Conservation (phyloP, 1,284 basidiomycete species). For the Ustilago bromivora region DNA sequence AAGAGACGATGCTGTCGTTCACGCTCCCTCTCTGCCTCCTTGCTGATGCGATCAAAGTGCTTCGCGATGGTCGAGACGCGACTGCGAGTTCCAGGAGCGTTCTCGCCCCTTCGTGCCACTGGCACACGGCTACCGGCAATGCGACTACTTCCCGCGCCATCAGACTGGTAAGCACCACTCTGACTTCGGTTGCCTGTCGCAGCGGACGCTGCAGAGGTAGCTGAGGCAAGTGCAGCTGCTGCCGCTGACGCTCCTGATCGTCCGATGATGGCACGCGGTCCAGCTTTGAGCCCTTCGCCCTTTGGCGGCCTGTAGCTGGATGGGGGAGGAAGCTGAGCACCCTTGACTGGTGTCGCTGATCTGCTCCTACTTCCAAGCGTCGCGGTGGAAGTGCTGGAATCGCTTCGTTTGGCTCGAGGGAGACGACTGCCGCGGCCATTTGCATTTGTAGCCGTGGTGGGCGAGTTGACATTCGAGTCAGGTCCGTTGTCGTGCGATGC, state of each 20-base stretch:
- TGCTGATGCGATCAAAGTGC: conserved; percentile 73
- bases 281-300: conserved; percentile 47
- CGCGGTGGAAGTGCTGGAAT: conserved; percentile 32
- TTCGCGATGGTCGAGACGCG: conserved; percentile 73
- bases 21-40: conserved; percentile 73
- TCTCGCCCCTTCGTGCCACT: conserved; percentile 38
- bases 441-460: conserved; percentile 3
- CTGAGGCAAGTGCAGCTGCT: conserved; percentile 20
- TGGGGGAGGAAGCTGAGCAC: conserved; percentile 28
- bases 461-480: conserved; percentile 25
- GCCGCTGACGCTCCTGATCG: conserved; percentile 42
- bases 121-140: conserved; percentile 44
- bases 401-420: conserved; percentile 42
- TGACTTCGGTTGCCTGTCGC: conserved; percentile 18
- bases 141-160: conserved; percentile 32
- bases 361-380: conserved; percentile 37
- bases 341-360: conserved; percentile 31
- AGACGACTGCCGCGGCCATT: conserved; percentile 35
- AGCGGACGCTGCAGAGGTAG: conserved; percentile 9
- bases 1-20: conserved; percentile 70
- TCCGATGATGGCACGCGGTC: conserved; percentile 50
- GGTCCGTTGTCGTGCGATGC: conserved; percentile 18
- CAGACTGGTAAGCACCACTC: conserved; percentile 38
- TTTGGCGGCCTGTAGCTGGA: conserved; percentile 45
- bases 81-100: conserved; percentile 50